phyloP scores from a whole-genome alignment of 495 filamentous ascomycete species.

The Penicillium malachiteum region DNA sequence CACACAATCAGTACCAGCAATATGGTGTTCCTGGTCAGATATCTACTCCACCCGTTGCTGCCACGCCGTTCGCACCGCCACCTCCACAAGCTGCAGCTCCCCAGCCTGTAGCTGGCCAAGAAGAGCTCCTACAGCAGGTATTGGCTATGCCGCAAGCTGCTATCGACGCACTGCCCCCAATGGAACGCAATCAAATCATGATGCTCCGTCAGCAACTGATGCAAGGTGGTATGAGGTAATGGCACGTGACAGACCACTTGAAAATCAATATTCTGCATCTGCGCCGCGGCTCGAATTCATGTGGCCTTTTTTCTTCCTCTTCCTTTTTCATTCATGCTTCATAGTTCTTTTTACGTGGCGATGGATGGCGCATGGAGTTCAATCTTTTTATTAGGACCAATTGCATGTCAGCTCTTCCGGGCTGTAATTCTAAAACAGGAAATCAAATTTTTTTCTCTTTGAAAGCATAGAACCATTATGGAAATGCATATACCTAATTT shows the following conservation, averaged over 20 bases:
- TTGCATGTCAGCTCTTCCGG: conserved; percentile 9
- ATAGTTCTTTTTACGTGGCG: conserved; percentile 7
- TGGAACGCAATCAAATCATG: conserved; percentile 74
- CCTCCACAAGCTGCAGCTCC: conserved; percentile 42
- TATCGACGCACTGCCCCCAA: conserved; percentile 72
- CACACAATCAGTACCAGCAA: conserved; percentile 34
- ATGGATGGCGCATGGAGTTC: conserved; percentile 15
- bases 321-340: neutral
- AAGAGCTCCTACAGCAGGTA: conserved; percentile 71
- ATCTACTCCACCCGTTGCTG: conserved; percentile 58
- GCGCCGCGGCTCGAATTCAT: neutral
- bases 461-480: too few species aligned
- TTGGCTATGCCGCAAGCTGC: conserved; percentile 70
- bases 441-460: neutral
- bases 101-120: conserved; percentile 51
- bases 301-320: neutral
- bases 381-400: neutral
- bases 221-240: conserved; percentile 44
- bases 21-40: conserved; percentile 42
- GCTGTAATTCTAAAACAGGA: conserved; percentile 1
- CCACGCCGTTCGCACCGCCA: conserved; percentile 54
- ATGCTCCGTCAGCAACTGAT: conserved; percentile 59
- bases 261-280: neutral
- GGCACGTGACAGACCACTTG: neutral
- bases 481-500: too few species aligned